Conservation (phyloP, 2,329 filamentous ascomycete genomes). For the Macrophomina pseudophaseolina region DNA sequence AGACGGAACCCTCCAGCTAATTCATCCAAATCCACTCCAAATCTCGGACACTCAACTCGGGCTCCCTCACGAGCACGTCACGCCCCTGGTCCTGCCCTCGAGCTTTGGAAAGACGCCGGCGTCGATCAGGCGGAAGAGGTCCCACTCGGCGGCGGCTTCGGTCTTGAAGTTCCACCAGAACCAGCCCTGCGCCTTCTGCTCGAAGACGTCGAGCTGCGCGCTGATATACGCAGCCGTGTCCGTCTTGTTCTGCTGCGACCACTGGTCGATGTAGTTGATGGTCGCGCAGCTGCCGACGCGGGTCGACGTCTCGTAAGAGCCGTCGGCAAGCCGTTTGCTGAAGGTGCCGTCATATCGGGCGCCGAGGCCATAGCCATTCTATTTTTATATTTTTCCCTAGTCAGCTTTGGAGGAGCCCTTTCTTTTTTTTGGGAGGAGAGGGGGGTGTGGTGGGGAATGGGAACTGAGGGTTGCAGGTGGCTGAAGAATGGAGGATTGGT, state of each 20-base stretch:
- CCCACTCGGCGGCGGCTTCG: slow-evolving; percentile 59
- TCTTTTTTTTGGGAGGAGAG: neutral
- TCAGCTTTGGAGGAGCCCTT: too few species aligned
- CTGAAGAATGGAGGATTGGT: neutral
- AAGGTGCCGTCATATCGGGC: slow-evolving; percentile 65
- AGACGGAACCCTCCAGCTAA: too few species aligned
- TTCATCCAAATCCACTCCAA: too few species aligned
- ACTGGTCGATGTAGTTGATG: slow-evolving; percentile 56
- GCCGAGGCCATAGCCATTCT: slow-evolving; percentile 61
- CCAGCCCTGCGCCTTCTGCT: slow-evolving; percentile 58
- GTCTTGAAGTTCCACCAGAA: slow-evolving; percentile 67
- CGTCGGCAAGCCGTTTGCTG: slow-evolving; percentile 40
- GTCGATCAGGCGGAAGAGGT: slow-evolving; percentile 56
- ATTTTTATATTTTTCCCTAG: too few species aligned
- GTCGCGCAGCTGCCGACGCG: slow-evolving; percentile 59
- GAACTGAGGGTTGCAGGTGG: neutral
- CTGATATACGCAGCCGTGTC: slow-evolving; percentile 58
- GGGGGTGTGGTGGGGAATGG: neutral
- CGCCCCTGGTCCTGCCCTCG: neutral
- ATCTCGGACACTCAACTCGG: too few species aligned
- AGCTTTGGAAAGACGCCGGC: slow-evolving; percentile 56
- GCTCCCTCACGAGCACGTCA: neutral
- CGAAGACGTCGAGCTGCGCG: slow-evolving; percentile 60
- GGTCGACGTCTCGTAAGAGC: slow-evolving; percentile 54
- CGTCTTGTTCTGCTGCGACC: slow-evolving; percentile 51